These are phyloP conservation scores for Colletotrichum sidae DNA, from an alignment of 2,329 filamentous ascomycete genomes.

Conservation along the genomic window DNA sequence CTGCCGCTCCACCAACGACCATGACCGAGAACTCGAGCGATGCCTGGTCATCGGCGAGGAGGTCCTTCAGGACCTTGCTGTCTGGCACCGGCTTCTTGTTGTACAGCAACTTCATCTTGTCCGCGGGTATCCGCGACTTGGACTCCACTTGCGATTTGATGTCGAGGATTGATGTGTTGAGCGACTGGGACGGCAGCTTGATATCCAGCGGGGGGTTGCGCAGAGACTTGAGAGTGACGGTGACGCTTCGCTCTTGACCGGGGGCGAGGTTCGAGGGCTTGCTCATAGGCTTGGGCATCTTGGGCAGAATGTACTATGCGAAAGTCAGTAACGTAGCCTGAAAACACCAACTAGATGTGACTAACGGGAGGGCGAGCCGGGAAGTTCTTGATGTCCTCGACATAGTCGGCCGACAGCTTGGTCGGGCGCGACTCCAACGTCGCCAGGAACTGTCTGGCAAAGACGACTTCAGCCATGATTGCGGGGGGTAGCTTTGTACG, in stretches of 20 bases:
- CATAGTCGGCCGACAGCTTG: constrained; percentile 89
- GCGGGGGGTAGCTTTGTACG: constrained; percentile 23
- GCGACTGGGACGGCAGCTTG: constrained; percentile 70
- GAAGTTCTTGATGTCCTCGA: constrained; percentile 85
- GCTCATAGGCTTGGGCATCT: constrained; percentile 69
- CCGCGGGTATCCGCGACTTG: constrained; percentile 72
- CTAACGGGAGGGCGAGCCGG: constrained; percentile 81
- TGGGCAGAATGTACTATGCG: constrained; percentile 76
- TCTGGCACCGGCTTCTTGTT: constrained; percentile 89
- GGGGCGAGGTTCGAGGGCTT: constrained; percentile 60
- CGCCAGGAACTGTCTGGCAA: constrained; percentile 85
- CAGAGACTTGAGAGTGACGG: constrained; percentile 78
- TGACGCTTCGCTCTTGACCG: constrained; percentile 64
- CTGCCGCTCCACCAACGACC: constrained; percentile 79
- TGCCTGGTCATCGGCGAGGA: constrained; percentile 68
- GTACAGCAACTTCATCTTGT: constrained; percentile 87
- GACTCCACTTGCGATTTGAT: constrained; percentile 78
- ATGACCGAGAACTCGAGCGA: constrained; percentile 85
- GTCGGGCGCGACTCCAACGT: constrained; percentile 81
- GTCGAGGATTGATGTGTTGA: constrained; percentile 80
- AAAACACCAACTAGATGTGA: constrained; percentile 37
- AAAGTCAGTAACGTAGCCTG: constrained; percentile 17
- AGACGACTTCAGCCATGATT: constrained; percentile 83
- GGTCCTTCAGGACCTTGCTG: constrained; percentile 80
- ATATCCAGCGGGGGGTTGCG: constrained; percentile 80